Conservation (phyloP, 352 stramenopile species). For the Plasmopara viticola region DNA sequence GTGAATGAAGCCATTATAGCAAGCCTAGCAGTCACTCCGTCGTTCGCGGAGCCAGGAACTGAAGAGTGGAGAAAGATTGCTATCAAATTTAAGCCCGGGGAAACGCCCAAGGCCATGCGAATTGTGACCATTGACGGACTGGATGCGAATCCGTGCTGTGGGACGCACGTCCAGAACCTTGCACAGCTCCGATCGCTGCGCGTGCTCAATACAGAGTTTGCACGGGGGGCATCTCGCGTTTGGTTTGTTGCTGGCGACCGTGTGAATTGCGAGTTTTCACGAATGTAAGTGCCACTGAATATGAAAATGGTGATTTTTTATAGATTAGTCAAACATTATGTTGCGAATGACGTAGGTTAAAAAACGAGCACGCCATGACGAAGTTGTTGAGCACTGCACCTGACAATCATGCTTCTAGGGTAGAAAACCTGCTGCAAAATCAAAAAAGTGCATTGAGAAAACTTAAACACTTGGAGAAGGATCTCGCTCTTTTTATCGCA, state of each 20-base stretch:
- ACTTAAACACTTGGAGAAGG: constrained; percentile 65
- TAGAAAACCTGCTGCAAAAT: constrained; percentile 58
- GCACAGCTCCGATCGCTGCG: constrained; percentile 69
- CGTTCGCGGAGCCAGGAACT: constrained; percentile 46
- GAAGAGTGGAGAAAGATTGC: constrained; percentile 52
- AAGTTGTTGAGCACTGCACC: constrained; percentile 66
- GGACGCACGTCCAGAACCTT: constrained; percentile 77
- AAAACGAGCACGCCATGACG: constrained; percentile 58
- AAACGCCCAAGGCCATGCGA: constrained; percentile 65
- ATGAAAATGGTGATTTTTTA: no score
- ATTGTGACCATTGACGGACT: constrained; percentile 80
- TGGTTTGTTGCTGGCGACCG: constrained; percentile 84
- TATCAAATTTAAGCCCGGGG: constrained; percentile 44
- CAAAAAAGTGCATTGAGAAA: constrained; percentile 57
- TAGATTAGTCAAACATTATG: neutral
- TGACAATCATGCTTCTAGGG: constrained; percentile 54
- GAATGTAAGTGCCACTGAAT: constrained; percentile 39
- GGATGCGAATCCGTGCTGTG: constrained; percentile 85
- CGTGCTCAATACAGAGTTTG: constrained; percentile 66
- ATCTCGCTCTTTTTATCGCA: constrained; percentile 50
- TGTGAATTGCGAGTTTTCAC: constrained; percentile 68
- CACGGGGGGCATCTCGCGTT: constrained; percentile 55
- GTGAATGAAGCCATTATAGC: constrained; percentile 73
- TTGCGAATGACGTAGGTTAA: constrained; percentile 27
- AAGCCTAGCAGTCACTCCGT: constrained; percentile 48